These are phyloP conservation scores for Coemansia sp. DNA, from an alignment of 192 early-diverging fungal genomes.

Conservation along the genomic window DNA sequence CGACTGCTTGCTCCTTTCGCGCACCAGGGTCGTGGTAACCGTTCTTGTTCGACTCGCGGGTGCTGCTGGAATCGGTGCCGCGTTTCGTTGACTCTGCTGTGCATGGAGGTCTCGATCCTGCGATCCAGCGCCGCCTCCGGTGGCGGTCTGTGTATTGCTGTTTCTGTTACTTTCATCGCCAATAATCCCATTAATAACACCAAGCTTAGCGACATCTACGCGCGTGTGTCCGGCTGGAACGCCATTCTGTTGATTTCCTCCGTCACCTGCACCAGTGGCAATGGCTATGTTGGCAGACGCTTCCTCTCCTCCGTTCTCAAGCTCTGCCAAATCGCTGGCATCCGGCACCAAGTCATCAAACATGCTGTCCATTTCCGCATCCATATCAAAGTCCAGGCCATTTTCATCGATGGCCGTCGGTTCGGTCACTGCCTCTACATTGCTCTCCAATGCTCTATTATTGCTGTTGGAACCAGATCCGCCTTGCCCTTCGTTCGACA, in stretches of 20 bases:
- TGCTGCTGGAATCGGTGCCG: background rate
- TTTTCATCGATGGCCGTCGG: constrained; percentile 5
- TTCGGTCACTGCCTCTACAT: constrained; percentile 4
- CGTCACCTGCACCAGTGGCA: too few relatives aligned
- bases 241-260: background rate
- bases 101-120: too few relatives aligned
- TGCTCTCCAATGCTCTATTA: constrained; percentile 2
- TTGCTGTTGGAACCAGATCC: background rate
- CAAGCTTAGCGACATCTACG: too few relatives aligned
- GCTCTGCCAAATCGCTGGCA: background rate
- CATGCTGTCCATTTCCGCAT: constrained; percentile 15
- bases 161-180: background rate
- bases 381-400: constrained; percentile 27
- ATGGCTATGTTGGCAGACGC: background rate
- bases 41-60: background rate
- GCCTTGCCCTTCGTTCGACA: background rate
- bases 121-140: background rate
- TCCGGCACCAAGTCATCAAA: constrained; percentile 24
- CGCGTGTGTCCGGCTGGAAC: too few relatives aligned
- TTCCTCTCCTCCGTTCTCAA: background rate
- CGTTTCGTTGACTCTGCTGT: background rate
- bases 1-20: constrained; percentile 10
- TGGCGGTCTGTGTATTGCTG: background rate
- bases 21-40: constrained; percentile 31
- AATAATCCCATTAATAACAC: background rate